These are phyloP conservation scores for Globisporangium solare DNA, from an alignment of 352 stramenopile genomes.

Conservation along the genomic window DNA sequence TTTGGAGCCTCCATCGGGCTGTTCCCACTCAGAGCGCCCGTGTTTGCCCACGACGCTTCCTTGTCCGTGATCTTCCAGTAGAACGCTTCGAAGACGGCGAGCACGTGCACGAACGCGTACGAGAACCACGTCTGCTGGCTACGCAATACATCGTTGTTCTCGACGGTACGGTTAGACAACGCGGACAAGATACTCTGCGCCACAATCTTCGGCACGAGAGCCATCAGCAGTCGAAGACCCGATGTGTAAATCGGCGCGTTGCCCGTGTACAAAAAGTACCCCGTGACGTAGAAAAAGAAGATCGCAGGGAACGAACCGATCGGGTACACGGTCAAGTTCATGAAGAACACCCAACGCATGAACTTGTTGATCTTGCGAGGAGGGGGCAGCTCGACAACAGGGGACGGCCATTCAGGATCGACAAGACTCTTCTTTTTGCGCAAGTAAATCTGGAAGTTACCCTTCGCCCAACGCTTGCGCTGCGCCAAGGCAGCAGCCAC, in stretches of 20 bases:
- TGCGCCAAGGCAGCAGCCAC: constrained; percentile 54
- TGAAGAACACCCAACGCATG: constrained; percentile 80
- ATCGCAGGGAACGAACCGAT: constrained; percentile 70
- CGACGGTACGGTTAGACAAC: constrained; percentile 65
- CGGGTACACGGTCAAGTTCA: constrained; percentile 74
- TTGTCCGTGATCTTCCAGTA: constrained; percentile 80
- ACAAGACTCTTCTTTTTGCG: constrained; percentile 32
- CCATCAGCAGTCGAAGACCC: constrained; percentile 58
- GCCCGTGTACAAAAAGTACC: constrained; percentile 70
- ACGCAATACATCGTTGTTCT: constrained; percentile 69
- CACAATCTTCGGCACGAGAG: constrained; percentile 70
- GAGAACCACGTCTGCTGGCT: constrained; percentile 78
- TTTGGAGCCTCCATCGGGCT: constrained; percentile 69
- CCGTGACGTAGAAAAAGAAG: constrained; percentile 76
- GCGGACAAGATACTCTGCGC: constrained; percentile 62
- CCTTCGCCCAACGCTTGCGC: constrained; percentile 73
- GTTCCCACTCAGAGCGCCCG: constrained; percentile 51
- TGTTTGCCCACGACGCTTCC: constrained; percentile 66
- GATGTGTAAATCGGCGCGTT: constrained; percentile 71
- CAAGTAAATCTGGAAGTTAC: constrained; percentile 71
- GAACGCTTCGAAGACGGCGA: constrained; percentile 67
- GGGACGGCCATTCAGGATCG: constrained; percentile 7
- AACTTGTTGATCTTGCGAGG: constrained; percentile 24
- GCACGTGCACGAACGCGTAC: constrained; percentile 68
- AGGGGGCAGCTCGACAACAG: constrained; percentile 4